These are phyloP conservation scores for Trichophyton mentagrophytes DNA, from an alignment of 2,329 filamentous ascomycete genomes.

Conservation along the genomic window DNA sequence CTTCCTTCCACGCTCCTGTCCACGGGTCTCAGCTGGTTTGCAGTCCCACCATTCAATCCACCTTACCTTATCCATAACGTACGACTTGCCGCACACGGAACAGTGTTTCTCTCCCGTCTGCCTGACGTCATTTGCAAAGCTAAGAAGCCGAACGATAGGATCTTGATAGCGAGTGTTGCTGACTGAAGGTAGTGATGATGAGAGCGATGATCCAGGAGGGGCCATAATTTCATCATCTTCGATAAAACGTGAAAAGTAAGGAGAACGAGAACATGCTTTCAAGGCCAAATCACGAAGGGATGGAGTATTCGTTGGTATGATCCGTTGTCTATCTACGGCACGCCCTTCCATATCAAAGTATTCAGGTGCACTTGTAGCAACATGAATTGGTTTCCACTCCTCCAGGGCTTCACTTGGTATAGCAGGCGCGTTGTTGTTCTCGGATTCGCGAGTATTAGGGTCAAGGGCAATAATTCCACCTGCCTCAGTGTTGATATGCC, in stretches of 20 bases:
- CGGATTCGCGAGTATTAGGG: neutral
- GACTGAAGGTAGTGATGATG: slow-evolving; percentile 6
- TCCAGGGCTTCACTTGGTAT: slow-evolving; percentile 3
- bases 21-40: slow-evolving; percentile 26
- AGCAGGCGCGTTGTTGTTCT: neutral
- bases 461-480: slow-evolving; percentile 1
- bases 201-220: neutral
- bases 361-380: slow-evolving; percentile 24
- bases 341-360: slow-evolving; percentile 26
- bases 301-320: slow-evolving; percentile 18
- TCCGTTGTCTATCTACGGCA: slow-evolving; percentile 10
- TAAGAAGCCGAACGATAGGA: slow-evolving; percentile 23
- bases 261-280: slow-evolving; percentile 25
- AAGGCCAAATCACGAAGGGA: slow-evolving; percentile 34
- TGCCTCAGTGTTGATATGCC: slow-evolving; percentile 19
- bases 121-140: slow-evolving; percentile 24
- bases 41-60: slow-evolving; percentile 37
- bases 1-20: slow-evolving; percentile 22
- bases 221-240: slow-evolving; percentile 10
- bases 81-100: slow-evolving; percentile 29
- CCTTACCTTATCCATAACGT: slow-evolving; percentile 30
- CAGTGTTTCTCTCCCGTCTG: slow-evolving; percentile 28
- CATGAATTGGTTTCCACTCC: slow-evolving; percentile 25
- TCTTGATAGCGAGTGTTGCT: slow-evolving; percentile 15
- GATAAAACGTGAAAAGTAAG: slow-evolving; percentile 26